A percentile compares a stretch with the other conserved stretches of the same genome.
phyloP scores from a whole-genome alignment of 768 basidiomycete species.

The Solioccasus polychromus region DNA sequence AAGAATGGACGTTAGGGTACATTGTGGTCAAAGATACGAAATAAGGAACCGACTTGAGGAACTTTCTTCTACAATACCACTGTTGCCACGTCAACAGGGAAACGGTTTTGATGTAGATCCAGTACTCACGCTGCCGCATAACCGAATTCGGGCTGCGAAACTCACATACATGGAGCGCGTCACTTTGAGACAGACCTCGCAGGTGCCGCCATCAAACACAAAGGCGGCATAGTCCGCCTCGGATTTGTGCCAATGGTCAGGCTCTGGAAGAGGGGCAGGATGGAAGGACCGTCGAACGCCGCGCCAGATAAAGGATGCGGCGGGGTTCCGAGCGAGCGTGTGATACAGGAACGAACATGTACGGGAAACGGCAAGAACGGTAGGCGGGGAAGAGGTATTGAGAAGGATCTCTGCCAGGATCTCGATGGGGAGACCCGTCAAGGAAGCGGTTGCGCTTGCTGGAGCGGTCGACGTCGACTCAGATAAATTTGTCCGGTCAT shows the following conservation, averaged over 20 bases:
- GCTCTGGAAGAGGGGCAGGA: conserved; percentile 41
- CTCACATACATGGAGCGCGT: conserved; percentile 43
- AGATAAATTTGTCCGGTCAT: not conserved
- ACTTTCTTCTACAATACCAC: conserved; percentile 20
- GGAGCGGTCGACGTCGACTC: too few species aligned
- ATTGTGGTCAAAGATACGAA: not conserved
- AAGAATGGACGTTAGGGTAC: not conserved
- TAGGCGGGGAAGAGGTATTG: conserved; percentile 47
- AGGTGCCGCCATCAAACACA: conserved; percentile 55
- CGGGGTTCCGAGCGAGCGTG: conserved; percentile 43
- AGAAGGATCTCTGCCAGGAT: conserved; percentile 62
- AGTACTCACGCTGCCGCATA: conserved; percentile 42
- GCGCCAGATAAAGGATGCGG: conserved; percentile 59
- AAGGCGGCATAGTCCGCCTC: conserved; percentile 66
- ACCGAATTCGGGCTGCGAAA: conserved; percentile 44
- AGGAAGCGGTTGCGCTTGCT: not conserved
- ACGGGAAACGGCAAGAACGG: conserved; percentile 58
- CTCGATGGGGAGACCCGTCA: conserved; percentile 52
- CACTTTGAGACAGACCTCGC: conserved; percentile 49
- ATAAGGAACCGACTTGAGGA: conserved; percentile 14
- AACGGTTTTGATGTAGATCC: not conserved
- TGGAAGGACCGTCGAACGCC: conserved; percentile 39
- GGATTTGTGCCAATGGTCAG: conserved; percentile 36
- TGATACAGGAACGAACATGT: conserved; percentile 52
- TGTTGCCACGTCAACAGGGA: not conserved